Evolutionary conservation across 305 asterid genomes (phyloP).

Genomic region (Plantago coronopus): DNA sequence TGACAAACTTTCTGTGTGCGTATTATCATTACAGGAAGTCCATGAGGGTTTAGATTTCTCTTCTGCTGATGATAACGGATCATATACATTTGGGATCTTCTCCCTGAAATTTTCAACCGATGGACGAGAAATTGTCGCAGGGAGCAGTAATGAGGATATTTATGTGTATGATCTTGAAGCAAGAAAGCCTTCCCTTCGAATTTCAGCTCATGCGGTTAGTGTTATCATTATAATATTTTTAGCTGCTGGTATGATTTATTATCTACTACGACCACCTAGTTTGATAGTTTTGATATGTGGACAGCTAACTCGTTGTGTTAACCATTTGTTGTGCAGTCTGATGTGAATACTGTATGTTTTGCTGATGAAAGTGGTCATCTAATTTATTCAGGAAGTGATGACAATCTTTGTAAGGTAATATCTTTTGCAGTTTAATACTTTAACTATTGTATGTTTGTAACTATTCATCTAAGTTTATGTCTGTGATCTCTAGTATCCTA

Average conservation of each 20-base stretch:
- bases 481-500: neutral
- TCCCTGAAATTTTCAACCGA: constrained; percentile 80
- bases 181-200: constrained; percentile 60
- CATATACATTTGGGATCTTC: constrained; percentile 75
- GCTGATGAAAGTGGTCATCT: constrained; percentile 91
- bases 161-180: constrained; percentile 89
- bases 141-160: constrained; percentile 73
- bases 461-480: neutral
- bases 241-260: no score
- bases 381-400: constrained; percentile 89
- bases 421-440: neutral
- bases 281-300: no score
- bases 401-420: constrained; percentile 77
- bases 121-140: constrained; percentile 89
- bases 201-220: constrained; percentile 66
- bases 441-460: neutral
- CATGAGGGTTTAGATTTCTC: constrained; percentile 81
- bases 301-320: neutral
- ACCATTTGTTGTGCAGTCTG: constrained; percentile 55
- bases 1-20: constrained; percentile 2
- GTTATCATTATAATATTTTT: neutral
- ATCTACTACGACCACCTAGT: no score
- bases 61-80: constrained; percentile 40
- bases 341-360: constrained; percentile 87
- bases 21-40: constrained; percentile 51